Percentiles rank a stretch among this genome's conserved stretches.
Conservation (phyloP, 345 rosid genomes). For the Rhizophora apiculata region DNA sequence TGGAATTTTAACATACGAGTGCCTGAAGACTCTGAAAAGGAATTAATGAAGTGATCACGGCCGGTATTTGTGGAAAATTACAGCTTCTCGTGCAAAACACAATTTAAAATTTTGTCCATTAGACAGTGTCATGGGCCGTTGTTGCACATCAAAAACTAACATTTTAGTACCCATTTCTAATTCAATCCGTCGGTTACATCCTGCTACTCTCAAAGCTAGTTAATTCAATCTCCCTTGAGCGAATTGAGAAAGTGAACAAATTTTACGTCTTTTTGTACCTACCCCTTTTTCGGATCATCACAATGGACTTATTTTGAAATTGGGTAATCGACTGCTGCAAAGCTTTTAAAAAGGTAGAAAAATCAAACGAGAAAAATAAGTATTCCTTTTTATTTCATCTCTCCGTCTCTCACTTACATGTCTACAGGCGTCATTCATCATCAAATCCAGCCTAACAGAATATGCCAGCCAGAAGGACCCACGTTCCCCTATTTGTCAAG, state of each 20-base stretch:
- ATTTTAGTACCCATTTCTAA: neutral
- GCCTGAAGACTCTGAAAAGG: no score
- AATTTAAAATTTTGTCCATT: no score
- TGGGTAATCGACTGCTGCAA: no score
- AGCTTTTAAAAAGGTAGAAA: neutral
- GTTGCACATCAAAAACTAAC: no score
- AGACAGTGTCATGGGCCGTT: no score
- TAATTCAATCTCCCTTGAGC: neutral
- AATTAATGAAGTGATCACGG: no score
- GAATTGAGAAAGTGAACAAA: neutral
- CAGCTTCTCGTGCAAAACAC: no score
- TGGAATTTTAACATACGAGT: no score
- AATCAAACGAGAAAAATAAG: neutral
- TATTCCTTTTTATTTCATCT: neutral
- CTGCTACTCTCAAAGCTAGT: neutral
- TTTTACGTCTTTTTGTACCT: neutral
- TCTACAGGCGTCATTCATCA: slow-evolving; percentile 22
- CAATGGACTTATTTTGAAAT: neutral
- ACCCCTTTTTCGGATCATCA: neutral
- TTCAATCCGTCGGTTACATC: neutral
- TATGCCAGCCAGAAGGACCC: slow-evolving; percentile 47
- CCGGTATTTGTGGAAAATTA: no score
- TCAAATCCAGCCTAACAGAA: slow-evolving; percentile 17
- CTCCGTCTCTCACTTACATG: neutral
- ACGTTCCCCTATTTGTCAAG: slow-evolving; percentile 24